Evolutionary conservation across 805 yeast genomes (phyloP), one percentile per base, ranked within the genome.

Genomic region (Kluyveromyces nonfermentans): DNA sequence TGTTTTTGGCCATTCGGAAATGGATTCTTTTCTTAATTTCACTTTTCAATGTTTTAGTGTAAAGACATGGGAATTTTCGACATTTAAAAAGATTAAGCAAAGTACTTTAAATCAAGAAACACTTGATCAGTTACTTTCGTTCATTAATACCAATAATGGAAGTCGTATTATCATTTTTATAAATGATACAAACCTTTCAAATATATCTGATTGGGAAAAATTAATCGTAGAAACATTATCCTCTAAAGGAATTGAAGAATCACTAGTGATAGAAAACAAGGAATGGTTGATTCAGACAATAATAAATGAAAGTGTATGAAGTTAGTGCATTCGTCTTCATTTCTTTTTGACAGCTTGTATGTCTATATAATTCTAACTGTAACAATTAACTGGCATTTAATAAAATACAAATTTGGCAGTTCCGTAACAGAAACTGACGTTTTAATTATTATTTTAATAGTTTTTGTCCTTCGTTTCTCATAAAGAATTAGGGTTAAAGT

Each of bases 251-350:
- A 38, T 38, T 8, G 22, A 42, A 8, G 37, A 43, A 7, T 14
- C 30, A 3, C 41, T 50, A 38, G 53, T 52, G 35, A 51, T 59
- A 1, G 59, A 57, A 42, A 44, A 50, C 7, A 60, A 60, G 45
- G 67, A 62, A 43, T 61, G 64, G 66, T 63, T 48, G 42, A 60
- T 54, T 41, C 64, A 44, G 54, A 59, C 48, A 41, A 59, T 53
- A 5, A 59, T 62, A 5, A 62, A 59, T 45, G 63, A 51, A 35
- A 40, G 44, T 22, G 28, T 54, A 7, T 46, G 42, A 18, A 9
- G 4, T 17, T 17, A 10, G 12, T 25, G 14, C 30, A 10, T 4
- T 25, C 12, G 12, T 25, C 30, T 25, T 25, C 14, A 25, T 4
- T 25, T 25, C n/a, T n/a, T 25, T 25, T 25, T 25, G 30, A 25